These are phyloP conservation scores for Colletotrichum falcatum DNA, from an alignment of 2,329 filamentous ascomycete species.

Conservation along the genomic window DNA sequence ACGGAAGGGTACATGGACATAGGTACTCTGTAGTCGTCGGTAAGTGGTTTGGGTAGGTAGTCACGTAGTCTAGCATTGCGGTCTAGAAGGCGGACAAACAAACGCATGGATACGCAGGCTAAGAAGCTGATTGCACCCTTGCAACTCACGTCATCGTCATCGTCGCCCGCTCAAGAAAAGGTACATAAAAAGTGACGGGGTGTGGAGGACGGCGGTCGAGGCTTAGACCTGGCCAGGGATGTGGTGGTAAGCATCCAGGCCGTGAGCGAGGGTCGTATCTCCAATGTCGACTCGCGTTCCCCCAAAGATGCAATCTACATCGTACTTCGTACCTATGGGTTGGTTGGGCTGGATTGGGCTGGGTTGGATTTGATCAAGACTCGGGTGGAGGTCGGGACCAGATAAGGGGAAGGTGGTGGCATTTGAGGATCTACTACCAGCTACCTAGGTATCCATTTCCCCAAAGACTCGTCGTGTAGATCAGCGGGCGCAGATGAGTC, in stretches of 20 bases:
- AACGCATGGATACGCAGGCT: constrained; percentile 14
- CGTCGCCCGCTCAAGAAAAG: constrained; percentile 11
- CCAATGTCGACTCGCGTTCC: constrained; percentile 5
- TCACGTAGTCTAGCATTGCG: background rate
- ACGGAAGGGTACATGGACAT: background rate
- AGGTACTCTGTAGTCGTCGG: no score
- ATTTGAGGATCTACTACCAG: background rate
- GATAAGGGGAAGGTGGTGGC: background rate
- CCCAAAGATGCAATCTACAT: constrained; percentile 1
- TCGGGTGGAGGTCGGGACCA: background rate
- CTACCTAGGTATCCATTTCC: background rate
- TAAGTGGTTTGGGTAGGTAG: no score
- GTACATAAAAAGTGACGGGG: constrained; percentile 1
- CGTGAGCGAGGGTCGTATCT: constrained; percentile 1
- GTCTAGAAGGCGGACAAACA: constrained; percentile 1
- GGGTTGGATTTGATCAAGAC: background rate
- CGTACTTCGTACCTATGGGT: no score
- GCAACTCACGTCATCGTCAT: constrained; percentile 39
- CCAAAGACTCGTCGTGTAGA: background rate
- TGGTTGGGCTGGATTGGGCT: background rate
- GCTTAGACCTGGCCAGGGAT: constrained; percentile 17
- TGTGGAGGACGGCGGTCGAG: constrained; percentile 5
- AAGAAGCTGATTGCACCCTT: constrained; percentile 6
- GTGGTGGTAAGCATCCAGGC: constrained; percentile 2
- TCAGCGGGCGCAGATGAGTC: no score